phyloP scores from a whole-genome alignment of 2,329 filamentous ascomycete species.

The Lachnellula arida region DNA sequence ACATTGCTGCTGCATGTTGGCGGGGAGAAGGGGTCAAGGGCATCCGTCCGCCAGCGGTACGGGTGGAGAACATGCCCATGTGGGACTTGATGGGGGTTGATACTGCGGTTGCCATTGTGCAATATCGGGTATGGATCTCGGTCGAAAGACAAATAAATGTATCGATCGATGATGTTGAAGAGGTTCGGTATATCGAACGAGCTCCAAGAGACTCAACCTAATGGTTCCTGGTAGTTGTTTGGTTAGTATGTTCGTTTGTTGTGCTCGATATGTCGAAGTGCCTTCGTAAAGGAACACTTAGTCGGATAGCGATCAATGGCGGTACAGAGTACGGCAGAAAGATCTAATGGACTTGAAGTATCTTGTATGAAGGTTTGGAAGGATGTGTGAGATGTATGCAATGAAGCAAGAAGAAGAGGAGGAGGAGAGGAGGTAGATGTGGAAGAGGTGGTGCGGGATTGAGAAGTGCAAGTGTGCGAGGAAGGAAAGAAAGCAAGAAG shows the following conservation, averaged over 20 bases:
- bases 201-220: constrained; percentile 57
- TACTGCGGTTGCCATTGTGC: constrained; percentile 77
- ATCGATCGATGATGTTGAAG: constrained; percentile 37
- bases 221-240: constrained; percentile 49
- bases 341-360: constrained; percentile 41
- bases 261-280: constrained; percentile 46
- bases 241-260: constrained; percentile 43
- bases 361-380: constrained; percentile 25
- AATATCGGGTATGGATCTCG: constrained; percentile 38
- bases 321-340: constrained; percentile 37
- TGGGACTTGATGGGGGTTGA: constrained; percentile 95
- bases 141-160: constrained; percentile 47
- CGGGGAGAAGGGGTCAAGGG: constrained; percentile 89
- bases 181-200: constrained; percentile 41
- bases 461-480: constrained; percentile 29
- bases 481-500: constrained; percentile 22
- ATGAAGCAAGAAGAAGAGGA: constrained; percentile 23
- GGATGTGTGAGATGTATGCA: constrained; percentile 13
- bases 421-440: constrained; percentile 31
- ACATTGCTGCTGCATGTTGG: constrained; percentile 49
- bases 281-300: constrained; percentile 41
- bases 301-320: constrained; percentile 47
- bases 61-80: constrained; percentile 83
- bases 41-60: constrained; percentile 91
- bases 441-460: constrained; percentile 28